These are phyloP conservation scores for Caryopteris hybrid DNA, from an alignment of 305 asterid species.

Conservation along the genomic window DNA sequence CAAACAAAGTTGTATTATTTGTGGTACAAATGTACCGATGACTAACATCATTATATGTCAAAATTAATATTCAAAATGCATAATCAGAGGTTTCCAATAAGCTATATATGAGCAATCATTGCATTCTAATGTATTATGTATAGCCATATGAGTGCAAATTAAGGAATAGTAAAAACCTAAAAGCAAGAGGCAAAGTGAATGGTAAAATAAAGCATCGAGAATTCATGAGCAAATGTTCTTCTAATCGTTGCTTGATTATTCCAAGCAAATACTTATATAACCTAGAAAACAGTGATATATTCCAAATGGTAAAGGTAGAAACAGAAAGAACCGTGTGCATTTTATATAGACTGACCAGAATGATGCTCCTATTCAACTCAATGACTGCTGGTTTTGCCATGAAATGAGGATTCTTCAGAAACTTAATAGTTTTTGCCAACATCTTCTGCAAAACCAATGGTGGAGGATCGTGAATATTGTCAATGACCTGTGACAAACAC, in stretches of 20 bases:
- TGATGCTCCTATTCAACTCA: constrained; percentile 87
- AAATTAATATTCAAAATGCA: constrained; percentile 8
- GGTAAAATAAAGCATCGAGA: neutral
- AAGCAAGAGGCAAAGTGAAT: neutral
- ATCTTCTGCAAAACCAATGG: constrained; percentile 79
- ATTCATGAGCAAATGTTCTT: neutral
- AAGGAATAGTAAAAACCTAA: neutral
- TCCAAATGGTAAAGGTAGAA: constrained; percentile 9
- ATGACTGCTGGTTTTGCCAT: constrained; percentile 94
- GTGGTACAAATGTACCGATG: neutral
- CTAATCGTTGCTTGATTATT: neutral
- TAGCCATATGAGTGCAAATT: neutral
- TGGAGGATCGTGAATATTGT: constrained; percentile 74
- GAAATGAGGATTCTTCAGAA: constrained; percentile 91
- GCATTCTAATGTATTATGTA: neutral
- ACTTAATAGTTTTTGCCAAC: constrained; percentile 70
- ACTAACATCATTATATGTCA: neutral
- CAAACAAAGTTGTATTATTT: neutral
- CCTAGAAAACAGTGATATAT: neutral
- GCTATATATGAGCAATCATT: neutral
- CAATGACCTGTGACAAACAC: constrained; percentile 84
- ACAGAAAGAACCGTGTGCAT: neutral
- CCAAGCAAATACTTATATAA: neutral
- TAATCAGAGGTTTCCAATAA: constrained; percentile 15
- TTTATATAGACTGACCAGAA: constrained; percentile 53